Percentiles rank a stretch among this genome's conserved stretches.
These are phyloP conservation scores for Aspergillus egyptiacus DNA, from an alignment of 495 filamentous ascomycete genomes.

Conservation along the genomic window DNA sequence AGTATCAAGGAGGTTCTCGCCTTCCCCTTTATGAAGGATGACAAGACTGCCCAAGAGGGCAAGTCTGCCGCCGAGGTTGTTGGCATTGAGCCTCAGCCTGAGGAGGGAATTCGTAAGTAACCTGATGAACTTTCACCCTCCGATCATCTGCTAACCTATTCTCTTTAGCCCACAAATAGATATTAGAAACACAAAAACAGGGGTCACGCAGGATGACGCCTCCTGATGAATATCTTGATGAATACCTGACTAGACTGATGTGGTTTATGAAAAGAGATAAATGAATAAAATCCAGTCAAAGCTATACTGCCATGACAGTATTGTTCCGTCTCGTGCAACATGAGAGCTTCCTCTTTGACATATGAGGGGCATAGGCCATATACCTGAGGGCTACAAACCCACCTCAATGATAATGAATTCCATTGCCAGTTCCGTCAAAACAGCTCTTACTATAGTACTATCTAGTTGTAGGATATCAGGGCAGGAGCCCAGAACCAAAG, in stretches of 20 bases:
- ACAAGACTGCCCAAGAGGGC: slow-evolving; percentile 41
- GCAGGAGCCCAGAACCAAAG: no score
- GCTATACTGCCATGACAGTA: not conserved
- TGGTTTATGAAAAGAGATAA: slow-evolving; percentile 1
- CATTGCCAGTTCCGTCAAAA: no score
- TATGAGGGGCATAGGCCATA: no score
- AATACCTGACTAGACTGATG: slow-evolving; percentile 4
- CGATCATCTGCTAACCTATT: slow-evolving; percentile 3
- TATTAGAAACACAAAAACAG: not conserved
- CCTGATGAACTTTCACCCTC: not conserved
- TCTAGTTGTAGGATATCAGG: no score
- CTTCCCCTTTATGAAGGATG: slow-evolving; percentile 84
- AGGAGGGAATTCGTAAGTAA: slow-evolving; percentile 62
- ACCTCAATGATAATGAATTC: no score
- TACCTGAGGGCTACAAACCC: no score
- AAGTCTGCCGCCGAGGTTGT: slow-evolving; percentile 62
- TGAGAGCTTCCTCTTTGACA: no score
- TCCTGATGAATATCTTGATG: slow-evolving; percentile 10
- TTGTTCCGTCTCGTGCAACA: no score
- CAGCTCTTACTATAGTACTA: no score
- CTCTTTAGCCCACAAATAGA: slow-evolving; percentile 35
- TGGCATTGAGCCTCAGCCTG: slow-evolving; percentile 55
- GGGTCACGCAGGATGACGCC: slow-evolving; percentile 1
- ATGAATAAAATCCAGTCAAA: not conserved
- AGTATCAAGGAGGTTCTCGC: slow-evolving; percentile 92